These are phyloP conservation scores for Xylaria telfairii DNA, from an alignment of 495 filamentous ascomycete genomes.

Conservation along the genomic window DNA sequence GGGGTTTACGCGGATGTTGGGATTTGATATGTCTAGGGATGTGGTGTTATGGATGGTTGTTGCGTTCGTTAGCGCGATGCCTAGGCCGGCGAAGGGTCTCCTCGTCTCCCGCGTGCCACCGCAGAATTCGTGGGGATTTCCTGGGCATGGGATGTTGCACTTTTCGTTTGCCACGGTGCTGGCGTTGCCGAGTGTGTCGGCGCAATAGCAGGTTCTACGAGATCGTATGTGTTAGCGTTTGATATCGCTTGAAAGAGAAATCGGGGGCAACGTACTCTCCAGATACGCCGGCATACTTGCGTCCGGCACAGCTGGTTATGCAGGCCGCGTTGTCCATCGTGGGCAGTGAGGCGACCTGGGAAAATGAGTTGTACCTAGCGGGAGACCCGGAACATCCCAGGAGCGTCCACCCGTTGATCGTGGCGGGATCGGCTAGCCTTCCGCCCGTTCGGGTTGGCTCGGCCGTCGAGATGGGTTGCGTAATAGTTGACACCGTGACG, in stretches of 20 bases:
- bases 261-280: conserved; percentile 25
- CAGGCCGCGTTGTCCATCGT: conserved; percentile 32
- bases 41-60: neutral
- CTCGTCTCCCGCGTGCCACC: conserved; percentile 21
- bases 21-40: neutral
- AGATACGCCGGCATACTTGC: conserved; percentile 33
- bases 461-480: neutral
- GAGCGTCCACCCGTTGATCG: conserved; percentile 27
- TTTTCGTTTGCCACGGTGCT: conserved; percentile 41
- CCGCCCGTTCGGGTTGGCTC: conserved; percentile 24
- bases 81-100: neutral
- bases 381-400: conserved; percentile 34
- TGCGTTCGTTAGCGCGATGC: neutral
- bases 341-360: neutral
- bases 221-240: neutral
- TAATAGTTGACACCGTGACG: conserved; percentile 29
- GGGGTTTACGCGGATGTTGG: conserved; percentile 6
- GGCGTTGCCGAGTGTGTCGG: conserved; percentile 60
- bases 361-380: conserved; percentile 17
- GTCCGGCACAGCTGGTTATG: conserved; percentile 27
- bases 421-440: neutral
- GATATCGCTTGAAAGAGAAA: neutral
- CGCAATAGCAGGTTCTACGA: conserved; percentile 42
- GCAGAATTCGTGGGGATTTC: conserved; percentile 25
- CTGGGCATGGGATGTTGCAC: conserved; percentile 30